These are phyloP conservation scores for Rhododendron vialii DNA, from an alignment of 148 eudicot species.

Conservation along the genomic window DNA sequence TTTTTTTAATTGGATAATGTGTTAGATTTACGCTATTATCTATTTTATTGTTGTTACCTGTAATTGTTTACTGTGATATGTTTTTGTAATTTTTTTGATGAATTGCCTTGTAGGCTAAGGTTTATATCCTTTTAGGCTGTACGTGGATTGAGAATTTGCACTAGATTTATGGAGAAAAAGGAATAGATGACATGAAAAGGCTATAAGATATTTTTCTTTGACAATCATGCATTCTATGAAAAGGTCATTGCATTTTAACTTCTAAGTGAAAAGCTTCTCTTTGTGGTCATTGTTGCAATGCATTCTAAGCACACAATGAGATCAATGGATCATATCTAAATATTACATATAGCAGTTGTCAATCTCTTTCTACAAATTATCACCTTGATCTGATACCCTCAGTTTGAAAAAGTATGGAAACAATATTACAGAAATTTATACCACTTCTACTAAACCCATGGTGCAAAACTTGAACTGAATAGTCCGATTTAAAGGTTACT, in stretches of 20 bases:
- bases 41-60: background rate
- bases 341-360: background rate
- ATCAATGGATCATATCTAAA: background rate
- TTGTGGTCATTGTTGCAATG: background rate
- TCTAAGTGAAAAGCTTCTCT: background rate
- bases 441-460: background rate
- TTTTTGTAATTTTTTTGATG: background rate
- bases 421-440: background rate
- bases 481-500: background rate
- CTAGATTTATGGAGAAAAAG: background rate
- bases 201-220: background rate
- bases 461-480: background rate
- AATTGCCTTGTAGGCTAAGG: background rate
- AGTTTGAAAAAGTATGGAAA: background rate
- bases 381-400: background rate
- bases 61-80: background rate
- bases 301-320: background rate
- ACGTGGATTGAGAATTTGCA: background rate
- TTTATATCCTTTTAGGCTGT: background rate
- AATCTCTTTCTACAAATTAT: background rate
- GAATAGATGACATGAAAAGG: background rate
- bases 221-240: background rate
- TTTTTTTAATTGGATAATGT: background rate
- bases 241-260: background rate
- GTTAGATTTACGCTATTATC: background rate